Evolutionary conservation across 2,329 filamentous ascomycete species (phyloP), one percentile per base, ranked within the genome.

Genomic region (Pseudogymnoascus sp.): DNA sequence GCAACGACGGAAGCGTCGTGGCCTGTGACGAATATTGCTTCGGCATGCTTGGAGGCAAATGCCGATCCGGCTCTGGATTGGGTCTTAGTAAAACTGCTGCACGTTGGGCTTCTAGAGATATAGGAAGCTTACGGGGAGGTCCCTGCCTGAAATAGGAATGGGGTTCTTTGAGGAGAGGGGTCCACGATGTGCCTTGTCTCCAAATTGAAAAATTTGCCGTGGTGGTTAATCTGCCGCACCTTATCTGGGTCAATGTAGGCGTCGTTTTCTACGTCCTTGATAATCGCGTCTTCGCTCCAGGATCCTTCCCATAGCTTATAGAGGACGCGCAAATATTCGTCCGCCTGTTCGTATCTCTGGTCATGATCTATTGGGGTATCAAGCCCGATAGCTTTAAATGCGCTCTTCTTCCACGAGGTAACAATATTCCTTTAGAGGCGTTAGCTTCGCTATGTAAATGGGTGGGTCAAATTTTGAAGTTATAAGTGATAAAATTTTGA

Each of bases 271-370:
- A 79, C 78, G 68, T 89, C 81, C 0, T 82, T 77, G 36, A 82
- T 76, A 1, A 89, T 83, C 0, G 86, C 86, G 67, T 89, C 86
- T 61, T 84, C 80, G 36, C 86, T 78, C 86, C 87, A 89, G 0
- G 84, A 88, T 0, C 84, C 84, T 67, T 88, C 81, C 71, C 85
- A 81, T 1, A 89, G 80, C 68, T 89, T 89, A 74, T 88, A 83
- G 67, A 84, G 79, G 27, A 87, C 84, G 64, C 80, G 75, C 70
- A 86, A 76, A 72, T 85, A 89, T 72, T 84, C 87, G 68, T 84
- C 85, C 21, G 80, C 86, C 33, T 82, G 78, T 9, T 76, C 78
- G 65, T 89, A 89, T 61, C 85, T 78, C 65, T 86, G 83, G 65
- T 89, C 86, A 68, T 90, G 87, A 75, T 80, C 66, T 55, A 84